Conservation (phyloP, 2,329 filamentous ascomycete species). For the Phoma sp. region DNA sequence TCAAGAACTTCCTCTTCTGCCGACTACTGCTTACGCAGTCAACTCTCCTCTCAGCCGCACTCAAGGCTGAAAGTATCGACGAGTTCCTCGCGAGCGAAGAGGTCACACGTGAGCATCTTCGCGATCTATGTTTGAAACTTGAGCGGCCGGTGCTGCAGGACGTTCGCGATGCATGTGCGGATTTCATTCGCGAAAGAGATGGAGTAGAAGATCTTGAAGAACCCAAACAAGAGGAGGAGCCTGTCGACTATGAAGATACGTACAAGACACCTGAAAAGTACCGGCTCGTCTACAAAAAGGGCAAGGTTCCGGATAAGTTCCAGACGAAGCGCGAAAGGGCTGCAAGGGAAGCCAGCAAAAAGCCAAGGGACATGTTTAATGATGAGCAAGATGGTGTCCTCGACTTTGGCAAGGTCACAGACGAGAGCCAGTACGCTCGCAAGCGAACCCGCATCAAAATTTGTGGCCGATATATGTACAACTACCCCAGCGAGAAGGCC, state of each 20-base stretch:
- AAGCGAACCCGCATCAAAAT: conserved; percentile 56
- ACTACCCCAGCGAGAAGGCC: conserved; percentile 58
- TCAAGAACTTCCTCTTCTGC: conserved; percentile 60
- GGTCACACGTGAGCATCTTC: conserved; percentile 53
- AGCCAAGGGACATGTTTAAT: conserved; percentile 2
- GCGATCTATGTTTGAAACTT: conserved; percentile 58
- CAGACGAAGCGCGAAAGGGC: conserved; percentile 46
- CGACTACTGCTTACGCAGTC: conserved; percentile 57
- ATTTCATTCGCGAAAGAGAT: conserved; percentile 54
- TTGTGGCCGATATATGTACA: conserved; percentile 59
- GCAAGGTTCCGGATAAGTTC: conserved; percentile 26
- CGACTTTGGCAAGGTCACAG: conserved; percentile 49
- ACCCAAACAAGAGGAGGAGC: conserved; percentile 29
- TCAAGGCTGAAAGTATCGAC: conserved; percentile 54
- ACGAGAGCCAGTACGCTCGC: conserved; percentile 40
- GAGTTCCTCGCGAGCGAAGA: conserved; percentile 55
- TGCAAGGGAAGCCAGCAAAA: conserved; percentile 22
- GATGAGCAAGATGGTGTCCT: conserved; percentile 30
- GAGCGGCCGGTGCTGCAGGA: conserved; percentile 59
- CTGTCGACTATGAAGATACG: conserved; percentile 13
- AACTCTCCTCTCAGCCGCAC: conserved; percentile 54
- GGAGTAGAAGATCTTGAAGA: conserved; percentile 46
- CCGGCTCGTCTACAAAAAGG: conserved; percentile 12
- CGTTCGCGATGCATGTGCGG: conserved; percentile 60
- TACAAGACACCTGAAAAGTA: conserved; percentile 18